These are phyloP conservation scores for Falciphora oryzae DNA, from an alignment of 2,329 filamentous ascomycete species.

Conservation along the genomic window DNA sequence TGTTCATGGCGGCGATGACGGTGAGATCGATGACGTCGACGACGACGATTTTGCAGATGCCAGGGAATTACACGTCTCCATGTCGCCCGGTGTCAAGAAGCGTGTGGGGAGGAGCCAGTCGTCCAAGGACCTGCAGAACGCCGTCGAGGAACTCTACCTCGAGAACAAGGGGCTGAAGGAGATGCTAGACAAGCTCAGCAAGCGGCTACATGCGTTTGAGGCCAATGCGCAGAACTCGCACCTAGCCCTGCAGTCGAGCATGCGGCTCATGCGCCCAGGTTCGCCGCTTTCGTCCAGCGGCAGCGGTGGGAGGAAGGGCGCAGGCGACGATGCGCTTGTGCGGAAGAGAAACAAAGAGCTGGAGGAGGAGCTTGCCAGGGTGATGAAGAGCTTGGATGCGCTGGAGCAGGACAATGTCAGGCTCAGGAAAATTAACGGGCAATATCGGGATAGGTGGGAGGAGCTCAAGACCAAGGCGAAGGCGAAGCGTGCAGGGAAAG, in stretches of 20 bases:
- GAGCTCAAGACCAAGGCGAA: conserved; percentile 56
- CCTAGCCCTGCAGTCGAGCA: conserved; percentile 80
- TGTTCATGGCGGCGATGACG: conserved; percentile 36
- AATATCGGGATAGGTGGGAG: conserved; percentile 58
- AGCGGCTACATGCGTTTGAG: conserved; percentile 88
- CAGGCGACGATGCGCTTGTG: conserved; percentile 36
- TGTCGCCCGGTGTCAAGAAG: conserved; percentile 36
- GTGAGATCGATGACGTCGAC: conserved; percentile 45
- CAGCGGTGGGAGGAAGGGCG: conserved; percentile 15
- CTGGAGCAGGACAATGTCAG: conserved; percentile 58
- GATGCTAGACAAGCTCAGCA: conserved; percentile 79
- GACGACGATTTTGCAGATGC: conserved; percentile 91
- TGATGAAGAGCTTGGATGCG: conserved; percentile 56
- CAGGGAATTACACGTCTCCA: conserved; percentile 52
- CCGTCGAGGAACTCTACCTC: conserved; percentile 79
- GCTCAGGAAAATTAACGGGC: conserved; percentile 49
- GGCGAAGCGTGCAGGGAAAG: conserved; percentile 43
- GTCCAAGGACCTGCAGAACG: conserved; percentile 52
- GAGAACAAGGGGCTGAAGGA: conserved; percentile 85
- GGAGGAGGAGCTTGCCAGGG: conserved; percentile 57
- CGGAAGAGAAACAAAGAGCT: conserved; percentile 54
- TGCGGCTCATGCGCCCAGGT: conserved; percentile 53
- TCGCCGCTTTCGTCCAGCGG: conserved; percentile 39
- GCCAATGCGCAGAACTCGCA: conserved; percentile 83
- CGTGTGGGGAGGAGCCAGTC: conserved; percentile 34